phyloP scores from a whole-genome alignment of 1,284 basidiomycete species.

The Ustilago trichophora region DNA sequence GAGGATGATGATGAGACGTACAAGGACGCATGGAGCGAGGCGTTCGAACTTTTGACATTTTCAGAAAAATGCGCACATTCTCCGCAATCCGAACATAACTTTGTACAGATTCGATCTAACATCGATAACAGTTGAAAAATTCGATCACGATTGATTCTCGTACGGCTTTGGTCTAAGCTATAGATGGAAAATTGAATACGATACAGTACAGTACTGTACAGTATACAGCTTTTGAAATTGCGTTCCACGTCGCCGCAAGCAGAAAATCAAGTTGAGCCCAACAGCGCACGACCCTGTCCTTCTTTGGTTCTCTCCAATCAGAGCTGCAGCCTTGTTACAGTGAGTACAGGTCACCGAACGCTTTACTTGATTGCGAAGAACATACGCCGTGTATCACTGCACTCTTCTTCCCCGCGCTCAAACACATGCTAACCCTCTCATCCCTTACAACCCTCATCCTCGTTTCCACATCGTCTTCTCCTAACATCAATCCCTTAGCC shows the following conservation, averaged over 20 bases:
- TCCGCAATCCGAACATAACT: slow-evolving; percentile 6
- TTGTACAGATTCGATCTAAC: slow-evolving; percentile 10
- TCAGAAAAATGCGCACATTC: slow-evolving; percentile 13
- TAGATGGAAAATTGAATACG: not conserved
- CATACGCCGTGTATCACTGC: too few relatives aligned
- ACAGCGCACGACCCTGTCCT: slow-evolving; percentile 23
- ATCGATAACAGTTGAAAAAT: not conserved
- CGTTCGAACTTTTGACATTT: slow-evolving; percentile 39
- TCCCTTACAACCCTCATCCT: too few relatives aligned
- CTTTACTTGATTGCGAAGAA: too few relatives aligned
- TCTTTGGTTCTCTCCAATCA: too few relatives aligned
- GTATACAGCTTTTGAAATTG: not conserved
- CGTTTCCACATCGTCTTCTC: too few relatives aligned
- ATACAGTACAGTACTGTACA: not conserved
- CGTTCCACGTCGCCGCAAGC: slow-evolving; percentile 46
- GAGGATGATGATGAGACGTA: not conserved
- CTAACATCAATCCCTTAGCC: slow-evolving; percentile 14
- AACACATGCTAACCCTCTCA: too few relatives aligned
- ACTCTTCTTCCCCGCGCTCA: slow-evolving; percentile 23
- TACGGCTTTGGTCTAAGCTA: slow-evolving; percentile 7
- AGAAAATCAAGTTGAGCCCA: slow-evolving; percentile 1
- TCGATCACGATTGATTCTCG: slow-evolving; percentile 19
- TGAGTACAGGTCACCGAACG: too few relatives aligned
- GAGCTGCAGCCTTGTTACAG: too few relatives aligned
- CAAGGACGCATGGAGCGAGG: too few relatives aligned